Evolutionary conservation across 1,139 yeast species (phyloP).

Genomic region (Hemisphaericaspora lyxosophila): DNA sequence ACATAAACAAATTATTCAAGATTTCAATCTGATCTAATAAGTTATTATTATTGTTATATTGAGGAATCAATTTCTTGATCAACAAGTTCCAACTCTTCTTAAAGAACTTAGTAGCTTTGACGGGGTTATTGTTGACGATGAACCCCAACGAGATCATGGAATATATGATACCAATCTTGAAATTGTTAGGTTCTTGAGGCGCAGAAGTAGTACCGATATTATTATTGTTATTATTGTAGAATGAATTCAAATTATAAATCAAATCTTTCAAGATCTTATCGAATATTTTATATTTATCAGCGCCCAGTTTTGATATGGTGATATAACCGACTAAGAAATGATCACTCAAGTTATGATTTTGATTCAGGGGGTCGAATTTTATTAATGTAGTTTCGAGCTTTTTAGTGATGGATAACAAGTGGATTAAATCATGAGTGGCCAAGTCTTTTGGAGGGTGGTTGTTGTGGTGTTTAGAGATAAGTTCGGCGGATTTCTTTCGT

Average conservation of each 20-base stretch:
- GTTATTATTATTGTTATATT: conserved; percentile 36
- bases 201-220: conserved; percentile 1
- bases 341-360: conserved; percentile 22
- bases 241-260: conserved; percentile 26
- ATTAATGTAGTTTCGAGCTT: conserved; percentile 25
- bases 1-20: conserved; percentile 32
- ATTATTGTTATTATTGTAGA: conserved; percentile 5
- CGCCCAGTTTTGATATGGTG: conserved; percentile 18
- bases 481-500: conserved; percentile 4
- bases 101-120: conserved; percentile 33
- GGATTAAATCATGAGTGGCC: conserved; percentile 27
- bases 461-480: conserved; percentile 1
- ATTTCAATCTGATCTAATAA: conserved; percentile 43
- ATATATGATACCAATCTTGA: conserved; percentile 30
- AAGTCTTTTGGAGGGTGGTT: conserved; percentile 7
- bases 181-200: conserved; percentile 18
- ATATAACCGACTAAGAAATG: conserved; percentile 36
- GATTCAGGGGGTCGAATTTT: conserved; percentile 18
- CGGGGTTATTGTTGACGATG: conserved; percentile 16
- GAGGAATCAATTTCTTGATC: conserved; percentile 43
- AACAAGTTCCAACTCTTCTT: conserved; percentile 46
- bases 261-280: conserved; percentile 24
- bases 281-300: conserved; percentile 22
- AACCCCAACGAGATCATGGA: conserved; percentile 29
- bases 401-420: conserved; percentile 35